These are phyloP conservation scores for Arachis hypogaea DNA, from an alignment of 306 rosid genomes.

Conservation along the genomic window DNA sequence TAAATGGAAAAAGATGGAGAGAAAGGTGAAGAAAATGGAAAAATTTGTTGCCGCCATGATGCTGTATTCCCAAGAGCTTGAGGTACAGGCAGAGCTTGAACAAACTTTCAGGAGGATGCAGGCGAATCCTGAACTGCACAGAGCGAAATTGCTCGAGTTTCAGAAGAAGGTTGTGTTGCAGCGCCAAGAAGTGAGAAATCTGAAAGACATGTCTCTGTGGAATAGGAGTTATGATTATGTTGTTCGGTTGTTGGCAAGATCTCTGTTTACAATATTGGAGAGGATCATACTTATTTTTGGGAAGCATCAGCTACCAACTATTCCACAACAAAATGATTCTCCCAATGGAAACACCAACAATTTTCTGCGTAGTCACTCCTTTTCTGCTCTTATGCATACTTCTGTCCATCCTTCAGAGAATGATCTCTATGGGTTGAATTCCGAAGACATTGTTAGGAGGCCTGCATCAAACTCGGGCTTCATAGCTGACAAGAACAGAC, in stretches of 20 bases:
- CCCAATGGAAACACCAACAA: slow-evolving; percentile 40
- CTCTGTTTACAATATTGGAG: slow-evolving; percentile 74
- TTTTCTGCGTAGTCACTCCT: slow-evolving; percentile 67
- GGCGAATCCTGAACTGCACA: slow-evolving; percentile 49
- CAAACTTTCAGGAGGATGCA: slow-evolving; percentile 74
- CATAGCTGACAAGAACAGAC: slow-evolving; percentile 39
- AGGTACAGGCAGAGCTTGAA: slow-evolving; percentile 80
- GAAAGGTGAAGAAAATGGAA: slow-evolving; percentile 84
- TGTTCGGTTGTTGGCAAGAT: slow-evolving; percentile 76
- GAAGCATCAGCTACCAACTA: slow-evolving; percentile 41
- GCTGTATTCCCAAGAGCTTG: slow-evolving; percentile 72
- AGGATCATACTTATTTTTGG: slow-evolving; percentile 72
- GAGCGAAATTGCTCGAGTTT: slow-evolving; percentile 57
- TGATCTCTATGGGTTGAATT: slow-evolving; percentile 44
- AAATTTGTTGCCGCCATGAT: slow-evolving; percentile 57
- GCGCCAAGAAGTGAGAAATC: slow-evolving; percentile 74
- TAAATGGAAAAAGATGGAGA: slow-evolving; percentile 80
- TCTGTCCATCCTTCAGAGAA: slow-evolving; percentile 60
- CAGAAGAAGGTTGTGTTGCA: slow-evolving; percentile 72
- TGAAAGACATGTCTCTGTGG: slow-evolving; percentile 83
- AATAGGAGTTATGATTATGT: slow-evolving; percentile 65
- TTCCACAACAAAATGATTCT: slow-evolving; percentile 38
- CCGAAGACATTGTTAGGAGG: slow-evolving; percentile 45
- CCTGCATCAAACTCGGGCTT: slow-evolving; percentile 37
- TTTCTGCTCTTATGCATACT: slow-evolving; percentile 51